phyloP scores from a whole-genome alignment of 805 yeast species.

The Sugiyamaella boreocaroliniensis region DNA sequence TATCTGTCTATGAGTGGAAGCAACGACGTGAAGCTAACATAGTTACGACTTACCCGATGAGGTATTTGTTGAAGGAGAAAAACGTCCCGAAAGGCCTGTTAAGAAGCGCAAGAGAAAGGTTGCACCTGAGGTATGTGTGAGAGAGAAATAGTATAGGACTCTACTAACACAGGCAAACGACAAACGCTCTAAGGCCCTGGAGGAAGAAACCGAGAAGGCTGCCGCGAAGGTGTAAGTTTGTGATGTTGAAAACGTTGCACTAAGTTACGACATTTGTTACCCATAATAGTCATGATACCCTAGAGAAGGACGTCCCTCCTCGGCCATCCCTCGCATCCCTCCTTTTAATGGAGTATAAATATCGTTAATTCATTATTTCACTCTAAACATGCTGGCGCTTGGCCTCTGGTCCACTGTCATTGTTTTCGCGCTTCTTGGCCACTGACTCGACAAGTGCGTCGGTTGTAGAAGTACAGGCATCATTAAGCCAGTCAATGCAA shows the following conservation, averaged over 20 bases:
- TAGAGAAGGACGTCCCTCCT: too few relatives aligned
- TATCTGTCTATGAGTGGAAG: neutral
- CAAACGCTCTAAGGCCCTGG: slow-evolving; percentile 1
- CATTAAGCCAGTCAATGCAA: slow-evolving; percentile 22
- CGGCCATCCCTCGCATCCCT: neutral
- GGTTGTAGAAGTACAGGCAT: neutral
- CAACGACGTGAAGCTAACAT: neutral
- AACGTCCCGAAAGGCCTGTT: slow-evolving; percentile 56
- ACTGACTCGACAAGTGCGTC: neutral
- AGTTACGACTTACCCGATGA: slow-evolving; percentile 71
- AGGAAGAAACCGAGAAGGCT: neutral
- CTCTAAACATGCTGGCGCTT: neutral
- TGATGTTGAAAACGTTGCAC: neutral
- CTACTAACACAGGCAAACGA: neutral
- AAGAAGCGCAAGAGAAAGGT: slow-evolving; percentile 44
- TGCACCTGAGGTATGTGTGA: slow-evolving; percentile 6
- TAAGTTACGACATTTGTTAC: neutral
- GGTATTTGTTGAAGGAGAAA: slow-evolving; percentile 76
- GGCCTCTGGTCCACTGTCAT: neutral
- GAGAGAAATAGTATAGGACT: neutral
- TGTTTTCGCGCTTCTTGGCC: neutral
- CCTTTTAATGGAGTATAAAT: neutral
- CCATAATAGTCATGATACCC: neutral
- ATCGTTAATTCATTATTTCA: neutral
- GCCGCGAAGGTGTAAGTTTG: neutral